Base-by-base conservation (phyloP, 1,284 basidiomycete species). In the Meira nashicola region DNA sequence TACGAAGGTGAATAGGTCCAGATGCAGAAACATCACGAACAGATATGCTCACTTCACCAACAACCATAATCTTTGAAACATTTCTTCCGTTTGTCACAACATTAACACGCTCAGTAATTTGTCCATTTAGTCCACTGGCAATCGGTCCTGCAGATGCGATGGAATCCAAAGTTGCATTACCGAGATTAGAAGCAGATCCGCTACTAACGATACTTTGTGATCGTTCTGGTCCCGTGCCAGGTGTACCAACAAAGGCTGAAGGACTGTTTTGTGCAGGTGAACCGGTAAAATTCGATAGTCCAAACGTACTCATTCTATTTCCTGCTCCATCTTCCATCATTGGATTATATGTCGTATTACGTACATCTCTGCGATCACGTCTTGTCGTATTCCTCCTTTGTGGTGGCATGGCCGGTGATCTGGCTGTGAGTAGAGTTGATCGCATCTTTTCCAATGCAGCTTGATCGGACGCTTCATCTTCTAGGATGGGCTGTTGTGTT, bases 361-460 rank as follows among this genome's bases (percentile, higher is more conserved):
- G 73, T 2, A 80, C 81, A 58, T 82, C 82, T 33, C 82, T 68
- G 38, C 82, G 70, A 44, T 81, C 81, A 48, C 82, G 71, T 15
- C 71, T 55, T 1, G 79, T 78, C 0, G 81, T 82, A 3, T 73
- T 65, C 10, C 81, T 70, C 25, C 81, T 63, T 11, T 60, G 52
- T 12, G 67, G 59, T 8, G 47, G 40, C 17, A 52, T 28, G 39
- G 55, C 21, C 25, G 57, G 66, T 1, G 74, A 63, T 1, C 66
- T 70, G 28, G 59, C 64, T 10, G 71, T 68, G 15, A 73, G 70
- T 33, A 82, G 74, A 1, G 81, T 81, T 54, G 78, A 78, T 64
- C 83, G 81, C 76, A 84, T 80, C 49, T 79, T 79, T 33, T 78
- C 78, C 19, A 83, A 70, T 0, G 83, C 83, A 0, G 81, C 82